Conservation (phyloP, 352 stramenopile genomes). For the Pythium utonaiense region DNA sequence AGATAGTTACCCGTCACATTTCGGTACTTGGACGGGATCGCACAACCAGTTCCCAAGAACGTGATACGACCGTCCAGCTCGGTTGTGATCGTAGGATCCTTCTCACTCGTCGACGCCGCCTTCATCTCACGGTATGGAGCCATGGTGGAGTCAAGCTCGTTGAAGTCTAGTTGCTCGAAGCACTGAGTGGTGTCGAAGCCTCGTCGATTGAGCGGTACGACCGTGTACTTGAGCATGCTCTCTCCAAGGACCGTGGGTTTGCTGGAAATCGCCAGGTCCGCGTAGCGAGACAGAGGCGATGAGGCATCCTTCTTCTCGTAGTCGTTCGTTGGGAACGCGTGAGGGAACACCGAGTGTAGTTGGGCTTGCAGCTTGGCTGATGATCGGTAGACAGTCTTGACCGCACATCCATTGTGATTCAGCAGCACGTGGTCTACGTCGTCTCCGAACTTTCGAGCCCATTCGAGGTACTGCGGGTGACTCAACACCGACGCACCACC, state of each 20-base stretch:
- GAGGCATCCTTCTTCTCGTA: slow-evolving; percentile 43
- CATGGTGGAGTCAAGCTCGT: slow-evolving; percentile 40
- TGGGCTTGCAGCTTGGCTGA: slow-evolving; percentile 71
- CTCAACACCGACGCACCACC: slow-evolving; percentile 38
- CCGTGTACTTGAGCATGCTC: slow-evolving; percentile 70
- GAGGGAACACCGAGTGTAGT: slow-evolving; percentile 60
- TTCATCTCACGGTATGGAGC: slow-evolving; percentile 15
- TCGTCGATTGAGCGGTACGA: slow-evolving; percentile 51
- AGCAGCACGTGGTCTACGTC: slow-evolving; percentile 62
- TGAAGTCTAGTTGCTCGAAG: slow-evolving; percentile 45
- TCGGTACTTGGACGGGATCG: slow-evolving; percentile 97
- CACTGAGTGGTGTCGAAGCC: slow-evolving; percentile 58
- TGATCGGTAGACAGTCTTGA: slow-evolving; percentile 71
- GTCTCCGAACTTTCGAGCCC: slow-evolving; percentile 50
- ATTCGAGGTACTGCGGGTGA: slow-evolving; percentile 57
- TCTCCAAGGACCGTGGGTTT: slow-evolving; percentile 46
- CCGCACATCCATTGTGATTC: slow-evolving; percentile 38
- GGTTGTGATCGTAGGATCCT: slow-evolving; percentile 2
- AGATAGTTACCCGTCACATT: slow-evolving; percentile 97
- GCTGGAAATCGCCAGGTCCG: slow-evolving; percentile 22
- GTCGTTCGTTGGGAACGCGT: slow-evolving; percentile 48
- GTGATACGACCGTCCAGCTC: slow-evolving; percentile 57
- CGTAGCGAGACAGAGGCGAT: slow-evolving; percentile 29
- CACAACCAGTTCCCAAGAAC: slow-evolving; percentile 96
- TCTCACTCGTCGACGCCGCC: neutral